These are phyloP conservation scores for Aspergillus awamori DNA, from an alignment of 2,329 filamentous ascomycete species.

Conservation along the genomic window DNA sequence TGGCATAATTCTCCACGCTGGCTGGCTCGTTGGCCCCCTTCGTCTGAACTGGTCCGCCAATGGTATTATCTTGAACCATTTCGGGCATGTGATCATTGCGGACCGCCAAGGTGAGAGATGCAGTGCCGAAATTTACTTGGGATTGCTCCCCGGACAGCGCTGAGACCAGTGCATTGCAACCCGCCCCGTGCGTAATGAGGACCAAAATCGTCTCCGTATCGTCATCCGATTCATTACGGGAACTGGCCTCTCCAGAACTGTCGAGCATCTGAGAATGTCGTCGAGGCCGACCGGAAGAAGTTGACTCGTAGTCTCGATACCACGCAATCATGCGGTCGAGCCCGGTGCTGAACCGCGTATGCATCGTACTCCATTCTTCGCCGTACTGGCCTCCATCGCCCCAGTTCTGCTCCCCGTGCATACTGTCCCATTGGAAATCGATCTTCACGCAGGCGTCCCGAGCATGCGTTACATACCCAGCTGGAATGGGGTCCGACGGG, in stretches of 20 bases:
- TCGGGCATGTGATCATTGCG: slow-evolving; percentile 51
- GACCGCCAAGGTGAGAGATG: slow-evolving; percentile 86
- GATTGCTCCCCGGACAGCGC: slow-evolving; percentile 90
- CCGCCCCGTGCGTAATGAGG: slow-evolving; percentile 90
- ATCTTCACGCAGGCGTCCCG: slow-evolving; percentile 81
- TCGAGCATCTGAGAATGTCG: slow-evolving; percentile 23
- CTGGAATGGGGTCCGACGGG: slow-evolving; percentile 76
- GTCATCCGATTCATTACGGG: slow-evolving; percentile 58
- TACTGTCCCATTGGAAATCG: slow-evolving; percentile 97
- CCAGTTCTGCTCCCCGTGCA: slow-evolving; percentile 75
- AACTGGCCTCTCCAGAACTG: slow-evolving; percentile 17
- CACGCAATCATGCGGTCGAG: slow-evolving; percentile 78
- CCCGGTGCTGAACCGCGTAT: slow-evolving; percentile 81
- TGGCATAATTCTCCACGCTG: slow-evolving; percentile 58
- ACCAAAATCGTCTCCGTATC: slow-evolving; percentile 77
- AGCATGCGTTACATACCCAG: slow-evolving; percentile 87
- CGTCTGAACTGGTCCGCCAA: slow-evolving; percentile 9
- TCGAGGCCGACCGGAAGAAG: slow-evolving; percentile 14
- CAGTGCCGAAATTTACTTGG: slow-evolving; percentile 84
- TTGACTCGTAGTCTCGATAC: slow-evolving; percentile 63
- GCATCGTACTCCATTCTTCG: slow-evolving; percentile 96
- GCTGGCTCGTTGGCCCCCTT: slow-evolving; percentile 19
- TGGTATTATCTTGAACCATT: slow-evolving; percentile 10
- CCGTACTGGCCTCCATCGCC: slow-evolving; percentile 84
- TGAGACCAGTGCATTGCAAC: slow-evolving; percentile 92